These are phyloP conservation scores for Helenozyma baotianmanensis DNA, from an alignment of 805 yeast species.

Conservation along the genomic window DNA sequence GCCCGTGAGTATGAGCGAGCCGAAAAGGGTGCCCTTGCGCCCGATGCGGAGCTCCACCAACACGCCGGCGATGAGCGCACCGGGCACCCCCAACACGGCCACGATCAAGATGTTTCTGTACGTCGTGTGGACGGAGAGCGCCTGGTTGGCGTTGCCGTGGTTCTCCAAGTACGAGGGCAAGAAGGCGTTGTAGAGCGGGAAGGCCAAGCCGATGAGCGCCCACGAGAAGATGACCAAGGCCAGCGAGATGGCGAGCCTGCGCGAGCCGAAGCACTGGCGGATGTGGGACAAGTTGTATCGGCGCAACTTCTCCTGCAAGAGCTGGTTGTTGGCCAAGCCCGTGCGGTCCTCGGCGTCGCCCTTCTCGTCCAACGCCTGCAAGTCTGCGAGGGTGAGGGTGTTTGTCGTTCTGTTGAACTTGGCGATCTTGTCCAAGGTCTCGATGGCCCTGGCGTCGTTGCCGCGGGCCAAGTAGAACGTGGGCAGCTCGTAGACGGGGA, in stretches of 20 bases:
- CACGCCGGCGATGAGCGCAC: constrained; percentile 10
- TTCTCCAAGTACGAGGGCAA: constrained; percentile 39
- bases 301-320: constrained; percentile 4
- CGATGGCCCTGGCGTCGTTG: constrained; percentile 46
- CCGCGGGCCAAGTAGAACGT: constrained; percentile 51
- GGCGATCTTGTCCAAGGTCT: constrained; percentile 41
- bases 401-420: constrained; percentile 37
- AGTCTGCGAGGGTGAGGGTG: constrained; percentile 43
- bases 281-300: constrained; percentile 35
- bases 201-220: constrained; percentile 39
- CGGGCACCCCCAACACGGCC: constrained; percentile 15
- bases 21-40: constrained; percentile 21
- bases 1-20: constrained; percentile 51
- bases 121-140: constrained; percentile 25
- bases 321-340: constrained; percentile 4
- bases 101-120: constrained; percentile 13
- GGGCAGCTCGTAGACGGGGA: constrained; percentile 51
- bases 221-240: constrained; percentile 42
- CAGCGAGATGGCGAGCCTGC: constrained; percentile 41
- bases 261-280: constrained; percentile 43
- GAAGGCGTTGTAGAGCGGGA: constrained; percentile 16
- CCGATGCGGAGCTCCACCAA: constrained; percentile 14
- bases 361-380: constrained; percentile 39
- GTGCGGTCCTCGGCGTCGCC: constrained; percentile 13
- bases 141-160: neutral